Evolutionary conservation across 768 basidiomycete species (phyloP), one percentile per base, ranked within the genome.

Genomic region (Lactarius psammicola): DNA sequence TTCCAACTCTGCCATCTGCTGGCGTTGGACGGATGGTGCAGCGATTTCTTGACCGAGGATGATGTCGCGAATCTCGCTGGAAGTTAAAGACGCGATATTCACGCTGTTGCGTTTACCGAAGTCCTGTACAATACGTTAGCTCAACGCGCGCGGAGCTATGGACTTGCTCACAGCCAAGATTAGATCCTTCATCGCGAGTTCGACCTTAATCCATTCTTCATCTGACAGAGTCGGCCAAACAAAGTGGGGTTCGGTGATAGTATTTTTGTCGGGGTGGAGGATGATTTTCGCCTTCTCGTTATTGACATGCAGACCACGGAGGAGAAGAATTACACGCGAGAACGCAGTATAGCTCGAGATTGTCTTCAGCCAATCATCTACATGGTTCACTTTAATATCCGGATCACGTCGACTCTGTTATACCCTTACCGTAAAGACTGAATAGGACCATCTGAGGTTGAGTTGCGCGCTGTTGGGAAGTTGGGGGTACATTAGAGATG

Each of bases 231-330:
- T 89, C 11, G 96, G 96, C 95, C 95, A 98, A 38, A 98, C 94
- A 75, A 96, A 98, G 78, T 98, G 95, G 46, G 95, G 90, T 76
- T 98, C 94, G 3, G 97, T 98, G 71, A 96, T 89, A 1, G 96
- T 98, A 64, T 88, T 89, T 78, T 97, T 96, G 80, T 98, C 95
- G 0, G 97, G 97, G 70, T 95, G 94, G 42, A 99, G 81, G 69
- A 99, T 95, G 71, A 99, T 90, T 82, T 99, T 99, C 31, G 97
- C 95, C 80, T 99, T 99, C 76, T 98, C 97, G 73, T 98, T 97
- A 79, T 99, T 98, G 78, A 98, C 97, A 76, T 98, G 97, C 34
- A 98, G 83, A 42, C 93, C 95, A 78, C 97, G 95, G 28, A 99
- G 85, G 33, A 98, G 85, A n/a, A 98, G 85, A 69, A 98, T 98